These are phyloP conservation scores for Trypanosoma mega DNA, from an alignment of 208 protist genomes.

Conservation along the genomic window DNA sequence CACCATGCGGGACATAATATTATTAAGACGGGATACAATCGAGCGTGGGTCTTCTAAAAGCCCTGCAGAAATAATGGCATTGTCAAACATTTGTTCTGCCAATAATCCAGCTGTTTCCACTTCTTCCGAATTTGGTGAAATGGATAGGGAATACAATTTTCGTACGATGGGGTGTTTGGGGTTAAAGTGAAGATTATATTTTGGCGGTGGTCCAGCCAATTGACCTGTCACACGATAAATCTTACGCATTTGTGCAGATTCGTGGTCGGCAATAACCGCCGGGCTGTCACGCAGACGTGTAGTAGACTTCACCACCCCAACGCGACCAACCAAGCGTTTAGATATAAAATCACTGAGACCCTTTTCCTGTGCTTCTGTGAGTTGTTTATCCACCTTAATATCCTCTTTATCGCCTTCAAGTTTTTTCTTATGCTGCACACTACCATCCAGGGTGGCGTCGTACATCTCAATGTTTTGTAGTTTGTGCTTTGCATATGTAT, in stretches of 20 bases:
- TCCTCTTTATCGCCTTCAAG: constrained; percentile 79
- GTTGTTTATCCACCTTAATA: constrained; percentile 81
- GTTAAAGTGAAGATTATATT: constrained; percentile 94
- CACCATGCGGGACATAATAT: constrained; percentile 91
- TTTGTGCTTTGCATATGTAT: constrained; percentile 93
- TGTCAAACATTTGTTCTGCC: constrained; percentile 93
- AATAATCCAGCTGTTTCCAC: constrained; percentile 86
- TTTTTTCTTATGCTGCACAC: constrained; percentile 91
- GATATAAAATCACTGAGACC: constrained; percentile 85
- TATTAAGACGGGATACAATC: constrained; percentile 89
- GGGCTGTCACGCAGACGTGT: constrained; percentile 87
- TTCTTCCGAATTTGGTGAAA: constrained; percentile 62
- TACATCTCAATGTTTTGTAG: constrained; percentile 93
- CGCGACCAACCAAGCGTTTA: constrained; percentile 83
- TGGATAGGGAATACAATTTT: constrained; percentile 90
- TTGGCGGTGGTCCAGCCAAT: constrained; percentile 74
- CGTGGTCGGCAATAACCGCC: constrained; percentile 89
- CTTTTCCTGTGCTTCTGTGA: constrained; percentile 85
- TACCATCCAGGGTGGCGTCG: constrained; percentile 83
- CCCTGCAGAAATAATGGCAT: constrained; percentile 90
- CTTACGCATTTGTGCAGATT: constrained; percentile 91
- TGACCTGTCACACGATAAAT: constrained; percentile 90
- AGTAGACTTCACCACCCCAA: constrained; percentile 85
- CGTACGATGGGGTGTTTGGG: constrained; percentile 88
- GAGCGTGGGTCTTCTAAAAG: constrained; percentile 91